Base-by-base conservation (phyloP, 2,329 filamentous ascomycete species). In the Cytospora piceicola region DNA sequence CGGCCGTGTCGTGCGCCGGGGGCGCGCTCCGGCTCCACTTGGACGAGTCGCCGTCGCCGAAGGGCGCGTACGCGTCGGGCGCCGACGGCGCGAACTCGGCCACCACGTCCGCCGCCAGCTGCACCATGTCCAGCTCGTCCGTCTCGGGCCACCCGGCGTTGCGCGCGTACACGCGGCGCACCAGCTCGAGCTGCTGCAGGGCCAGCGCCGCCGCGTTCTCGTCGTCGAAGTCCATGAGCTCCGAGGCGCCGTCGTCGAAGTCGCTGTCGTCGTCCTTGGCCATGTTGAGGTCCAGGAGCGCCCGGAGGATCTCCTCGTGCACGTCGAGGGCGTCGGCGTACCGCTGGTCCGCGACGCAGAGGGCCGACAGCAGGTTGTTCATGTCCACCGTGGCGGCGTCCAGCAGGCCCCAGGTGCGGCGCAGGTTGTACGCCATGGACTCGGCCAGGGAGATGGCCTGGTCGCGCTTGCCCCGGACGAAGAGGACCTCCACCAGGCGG, bases 361-460 rank as follows among this genome's bases (percentile, higher is more conserved):
- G 56, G 32, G 66, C 64, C 20, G 66, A 68, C 32, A 68, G 63
- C 30, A 68, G 66, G 66, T 68, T 68, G 66, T 66, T 68, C 63
- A 66, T 66, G 59, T 68, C 66, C 55, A 68, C 66, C 49, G 66
- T 68, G 32, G 66, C 66, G 59, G 66, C 66, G 29, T 68, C 66
- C 52, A 68, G 60, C 52, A 68, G 56, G 30, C 66, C 66, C 66
- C 66, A 68, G 51, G 66, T 68, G 63, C 66, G 66, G 57, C 66
- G 66, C 66, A 68, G 59, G 66, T 68, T 68, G 59, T 68, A 68
- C 15, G 66, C 66, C 53, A 68, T 68, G 11, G 66, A 68, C 63
- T 68, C 66, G 63, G 66, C 66, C 32, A 68, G 66, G n/a, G 63
- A n/a, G 49, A 68, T 68, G 52, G 66, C 66, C 14, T 58, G 59